phyloP scores from a whole-genome alignment of 306 rosid genomes.

The Cercis canadensis region DNA sequence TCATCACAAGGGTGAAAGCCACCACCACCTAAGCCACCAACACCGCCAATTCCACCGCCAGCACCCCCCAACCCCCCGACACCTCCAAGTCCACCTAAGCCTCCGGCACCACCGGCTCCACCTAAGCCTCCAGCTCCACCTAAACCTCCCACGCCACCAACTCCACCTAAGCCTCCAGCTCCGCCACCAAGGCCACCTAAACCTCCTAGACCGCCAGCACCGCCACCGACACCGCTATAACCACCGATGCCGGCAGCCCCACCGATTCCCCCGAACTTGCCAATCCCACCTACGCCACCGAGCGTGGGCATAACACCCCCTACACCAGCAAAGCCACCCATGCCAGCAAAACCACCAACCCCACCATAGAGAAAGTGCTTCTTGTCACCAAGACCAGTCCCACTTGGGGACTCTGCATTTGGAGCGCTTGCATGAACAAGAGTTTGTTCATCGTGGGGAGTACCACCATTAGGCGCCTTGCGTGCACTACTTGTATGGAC shows the following conservation, averaged over 20 bases:
- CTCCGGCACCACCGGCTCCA: constrained; percentile 32
- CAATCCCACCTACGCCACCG: constrained; percentile 7
- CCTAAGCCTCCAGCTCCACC: neutral
- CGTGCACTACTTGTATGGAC: constrained; percentile 62
- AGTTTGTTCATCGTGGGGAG: constrained; percentile 24
- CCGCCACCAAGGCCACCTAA: constrained; percentile 38
- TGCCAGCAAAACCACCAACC: constrained; percentile 61
- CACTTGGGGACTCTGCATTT: constrained; percentile 29
- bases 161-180: constrained; percentile 21
- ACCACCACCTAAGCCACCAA: constrained; percentile 26
- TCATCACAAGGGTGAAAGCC: neutral
- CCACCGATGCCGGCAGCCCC: neutral
- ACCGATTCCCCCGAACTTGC: constrained; percentile 16
- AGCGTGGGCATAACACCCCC: constrained; percentile 16
- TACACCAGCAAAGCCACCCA: constrained; percentile 30
- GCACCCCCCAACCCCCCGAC: constrained; percentile 34
- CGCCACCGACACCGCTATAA: constrained; percentile 37
- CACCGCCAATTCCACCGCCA: constrained; percentile 37
- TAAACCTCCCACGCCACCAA: constrained; percentile 21
- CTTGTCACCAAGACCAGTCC: constrained; percentile 48
- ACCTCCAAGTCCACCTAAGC: constrained; percentile 22
- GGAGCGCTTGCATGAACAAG: constrained; percentile 52
- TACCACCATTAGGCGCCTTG: constrained; percentile 39
- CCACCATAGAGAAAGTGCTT: constrained; percentile 64
- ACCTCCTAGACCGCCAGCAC: constrained; percentile 42